phyloP scores from a whole-genome alignment of 768 basidiomycete genomes.

The Trametes punicea region DNA sequence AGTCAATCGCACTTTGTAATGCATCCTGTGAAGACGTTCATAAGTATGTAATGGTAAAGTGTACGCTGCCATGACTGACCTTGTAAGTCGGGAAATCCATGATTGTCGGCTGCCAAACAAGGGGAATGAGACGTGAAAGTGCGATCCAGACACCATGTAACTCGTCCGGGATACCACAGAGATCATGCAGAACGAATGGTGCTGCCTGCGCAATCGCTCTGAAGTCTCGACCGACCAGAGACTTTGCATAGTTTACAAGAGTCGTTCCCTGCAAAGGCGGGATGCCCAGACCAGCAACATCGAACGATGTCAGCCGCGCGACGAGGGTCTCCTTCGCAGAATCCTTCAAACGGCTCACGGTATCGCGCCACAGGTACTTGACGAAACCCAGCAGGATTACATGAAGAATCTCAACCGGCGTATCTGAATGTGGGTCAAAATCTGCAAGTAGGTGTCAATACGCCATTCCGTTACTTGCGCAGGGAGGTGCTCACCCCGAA shows the following conservation, averaged over 20 bases:
- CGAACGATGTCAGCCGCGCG: conserved; percentile 28
- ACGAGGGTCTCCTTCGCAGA: conserved; percentile 28
- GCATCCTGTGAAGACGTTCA: too few relatives aligned
- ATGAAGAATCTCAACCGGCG: conserved; percentile 45
- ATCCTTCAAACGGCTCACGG: conserved; percentile 15
- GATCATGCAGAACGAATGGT: conserved; percentile 36
- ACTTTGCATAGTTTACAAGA: conserved; percentile 37
- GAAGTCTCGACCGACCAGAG: conserved; percentile 35
- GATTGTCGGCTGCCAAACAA: conserved; percentile 42
- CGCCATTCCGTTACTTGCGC: not conserved
- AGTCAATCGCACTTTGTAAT: conserved; percentile 14
- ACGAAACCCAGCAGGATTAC: conserved; percentile 43
- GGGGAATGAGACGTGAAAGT: conserved; percentile 31
- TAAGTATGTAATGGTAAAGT: not conserved
- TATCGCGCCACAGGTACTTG: conserved; percentile 48
- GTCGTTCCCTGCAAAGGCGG: conserved; percentile 30
- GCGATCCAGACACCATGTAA: conserved; percentile 33
- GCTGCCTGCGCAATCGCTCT: conserved; percentile 33
- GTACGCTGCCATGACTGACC: conserved; percentile 21
- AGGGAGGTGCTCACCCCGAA: conserved; percentile 16
- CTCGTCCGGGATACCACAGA: conserved; percentile 27
- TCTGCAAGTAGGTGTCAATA: conserved; percentile 23
- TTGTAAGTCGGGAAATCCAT: conserved; percentile 22
- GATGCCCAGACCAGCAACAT: conserved; percentile 34
- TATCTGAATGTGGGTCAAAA: conserved; percentile 41